Evolutionary conservation across 2,329 filamentous ascomycete genomes (phyloP), one percentile per base, ranked within the genome.

Genomic region (Hypoxylon sp.): DNA sequence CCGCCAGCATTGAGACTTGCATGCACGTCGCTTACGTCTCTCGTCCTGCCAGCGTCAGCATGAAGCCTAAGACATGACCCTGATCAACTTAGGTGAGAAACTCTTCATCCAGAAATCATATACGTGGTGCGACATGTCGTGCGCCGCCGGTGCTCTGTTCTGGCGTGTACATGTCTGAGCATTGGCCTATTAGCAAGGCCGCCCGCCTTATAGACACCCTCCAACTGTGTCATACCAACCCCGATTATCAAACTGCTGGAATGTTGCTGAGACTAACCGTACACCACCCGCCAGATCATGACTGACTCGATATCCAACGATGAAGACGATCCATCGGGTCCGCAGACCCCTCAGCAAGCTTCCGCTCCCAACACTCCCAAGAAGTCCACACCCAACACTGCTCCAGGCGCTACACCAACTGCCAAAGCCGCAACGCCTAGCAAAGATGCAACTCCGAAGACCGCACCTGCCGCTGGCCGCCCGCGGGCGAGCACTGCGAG

Each of bases 281-380:
- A 49, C 48, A 26, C 45, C 23, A 15, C 48, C 18, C 29, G 46
- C 35, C 52, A 72, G 70, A 69, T 61, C 68, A 72, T 72, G 70
- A 70, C 70, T 65, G 51, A 59, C 48, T 54, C 66, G 27, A 70
- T 66, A 41, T 58, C 69, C 62, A 62, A 60, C 62, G 70, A 69
- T 55, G 70, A 67, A 61, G 69, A 70, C 60, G 65, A 71, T 59
- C 62, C 68, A 20, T 61, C 68, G 62, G 67, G 62, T 63, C 67
- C 66, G 47, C 58, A 61, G 52, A 62, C 63, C 51, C 40, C 69
- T 17, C 61, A 64, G 24, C 38, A 58, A 9, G 51, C 56, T 27
- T 31, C 47, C 40, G 49, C 49, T 27, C 4, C 29, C 29, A n/a
- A 29, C 11, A 37, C 62, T 47, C 43, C 27, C 35, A 66, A 70